Evolutionary conservation across 192 early-diverging fungal species (phyloP), one percentile per base, ranked within the genome.

Genomic region (Dimargaris verticillata): DNA sequence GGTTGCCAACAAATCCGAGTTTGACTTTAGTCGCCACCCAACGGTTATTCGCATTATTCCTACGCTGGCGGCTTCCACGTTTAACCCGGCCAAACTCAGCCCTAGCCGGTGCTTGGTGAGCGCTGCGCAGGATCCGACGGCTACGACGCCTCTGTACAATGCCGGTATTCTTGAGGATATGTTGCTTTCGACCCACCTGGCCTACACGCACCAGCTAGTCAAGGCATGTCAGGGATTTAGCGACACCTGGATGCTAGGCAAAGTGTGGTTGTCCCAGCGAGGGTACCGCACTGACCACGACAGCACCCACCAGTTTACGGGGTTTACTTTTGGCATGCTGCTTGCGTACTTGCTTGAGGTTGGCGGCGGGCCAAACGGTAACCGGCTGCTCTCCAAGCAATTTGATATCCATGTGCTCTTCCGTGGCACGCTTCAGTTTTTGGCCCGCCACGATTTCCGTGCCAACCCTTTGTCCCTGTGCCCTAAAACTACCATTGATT

Each of bases 351-450:
- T 98, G 49, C 69, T 98, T 55, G 68, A 85, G 53, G 20, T 26
- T 25, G 70, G 74, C 20, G 80, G 76, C 41, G 76, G 73, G 1
- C 55, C 70, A 13, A 76, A 74, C 38, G 80, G 70, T 47, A 72
- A 72, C 10, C 84, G 80, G 71, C 82, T 78, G 54, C 66, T 93
- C 33, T 74, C 80, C 15, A 74, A 73, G 33, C 74, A 77, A 15
- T 90, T 86, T 73, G 87, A 80, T 67, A 83, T 87, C 10, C 91
- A 90, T 70, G 89, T 93, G 68, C 74, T 98, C 66, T 73, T 93
- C 54, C 82, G 83, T 47, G 84, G 91, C 45, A 81, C 86, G 0
- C 80, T 98, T 50, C 89, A 93, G 64, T 92, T 86, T 63, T 24
- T 64, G 71, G 74, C 83, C n/a, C 75, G 63, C 12, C 81, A 85